phyloP scores from a whole-genome alignment of 495 filamentous ascomycete species.

The Penicillium herquei region DNA sequence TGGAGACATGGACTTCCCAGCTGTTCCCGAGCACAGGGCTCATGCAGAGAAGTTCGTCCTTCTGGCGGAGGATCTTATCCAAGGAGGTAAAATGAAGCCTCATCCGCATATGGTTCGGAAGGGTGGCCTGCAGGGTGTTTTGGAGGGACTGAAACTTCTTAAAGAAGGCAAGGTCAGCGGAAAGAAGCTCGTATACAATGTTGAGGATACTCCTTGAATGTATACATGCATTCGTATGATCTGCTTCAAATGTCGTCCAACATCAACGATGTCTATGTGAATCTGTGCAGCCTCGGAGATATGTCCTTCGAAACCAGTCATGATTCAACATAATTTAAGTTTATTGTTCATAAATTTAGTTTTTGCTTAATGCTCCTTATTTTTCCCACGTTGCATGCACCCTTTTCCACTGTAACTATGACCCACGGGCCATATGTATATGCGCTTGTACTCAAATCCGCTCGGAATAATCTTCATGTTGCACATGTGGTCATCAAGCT shows the following conservation, averaged over 20 bases:
- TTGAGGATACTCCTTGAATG: constrained; percentile 24
- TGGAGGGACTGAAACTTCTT: constrained; percentile 51
- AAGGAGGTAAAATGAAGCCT: constrained; percentile 35
- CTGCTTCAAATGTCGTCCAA: too few relatives aligned
- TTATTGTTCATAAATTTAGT: too few relatives aligned
- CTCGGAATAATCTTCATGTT: too few relatives aligned
- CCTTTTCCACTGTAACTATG: too few relatives aligned
- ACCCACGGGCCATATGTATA: too few relatives aligned
- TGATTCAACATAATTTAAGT: too few relatives aligned
- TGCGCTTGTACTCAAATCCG: too few relatives aligned
- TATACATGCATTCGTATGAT: not conserved
- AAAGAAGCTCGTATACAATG: constrained; percentile 53
- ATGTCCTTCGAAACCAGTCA: not conserved
- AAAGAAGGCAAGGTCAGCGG: constrained; percentile 53
- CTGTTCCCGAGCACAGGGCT: constrained; percentile 33
- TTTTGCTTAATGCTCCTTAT: too few relatives aligned
- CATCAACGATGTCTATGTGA: too few relatives aligned
- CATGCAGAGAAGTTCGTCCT: not conserved
- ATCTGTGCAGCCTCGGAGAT: not conserved
- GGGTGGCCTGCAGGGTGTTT: constrained; percentile 48
- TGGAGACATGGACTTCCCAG: constrained; percentile 22
- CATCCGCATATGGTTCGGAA: constrained; percentile 45
- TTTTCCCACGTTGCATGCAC: too few relatives aligned
- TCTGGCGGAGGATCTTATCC: not conserved
- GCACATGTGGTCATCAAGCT: too few relatives aligned